A percentile compares a stretch with the other conserved stretches of the same genome.
Conservation (phyloP, 371 early-diverging fungal species). For the Mucor circinelloides region DNA sequence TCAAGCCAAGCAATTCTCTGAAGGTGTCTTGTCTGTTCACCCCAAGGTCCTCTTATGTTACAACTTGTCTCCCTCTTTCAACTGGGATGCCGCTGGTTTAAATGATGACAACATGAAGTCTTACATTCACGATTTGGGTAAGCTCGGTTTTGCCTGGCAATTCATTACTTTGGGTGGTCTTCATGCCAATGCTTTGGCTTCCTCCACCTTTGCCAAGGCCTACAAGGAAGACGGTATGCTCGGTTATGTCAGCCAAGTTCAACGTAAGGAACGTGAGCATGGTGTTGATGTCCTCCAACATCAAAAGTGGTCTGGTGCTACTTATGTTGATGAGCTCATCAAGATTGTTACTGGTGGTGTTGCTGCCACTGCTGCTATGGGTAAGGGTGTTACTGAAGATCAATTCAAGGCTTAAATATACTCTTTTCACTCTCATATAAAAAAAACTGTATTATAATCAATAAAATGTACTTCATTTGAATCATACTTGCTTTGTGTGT, state of each 20-base stretch:
- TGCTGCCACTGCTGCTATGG: slow-evolving; percentile 95
- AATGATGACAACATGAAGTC: slow-evolving; percentile 83
- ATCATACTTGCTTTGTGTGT: not conserved
- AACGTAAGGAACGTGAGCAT: slow-evolving; percentile 89
- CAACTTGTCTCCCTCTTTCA: slow-evolving; percentile 97
- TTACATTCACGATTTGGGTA: slow-evolving; percentile 82
- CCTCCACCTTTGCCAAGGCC: slow-evolving; percentile 85
- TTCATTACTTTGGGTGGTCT: slow-evolving; percentile 98
- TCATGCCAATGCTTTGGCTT: slow-evolving; percentile 88
- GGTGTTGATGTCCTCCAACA: slow-evolving; percentile 94
- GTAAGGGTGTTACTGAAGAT: slow-evolving; percentile 84
- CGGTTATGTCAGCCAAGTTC: slow-evolving; percentile 93
- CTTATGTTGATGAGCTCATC: slow-evolving; percentile 92
- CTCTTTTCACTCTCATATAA: not conserved
- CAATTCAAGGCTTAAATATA: slow-evolving; percentile 60
- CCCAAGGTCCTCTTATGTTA: slow-evolving; percentile 81
- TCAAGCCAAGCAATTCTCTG: slow-evolving; percentile 92
- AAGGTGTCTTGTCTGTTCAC: slow-evolving; percentile 69
- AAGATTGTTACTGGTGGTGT: slow-evolving; percentile 93
- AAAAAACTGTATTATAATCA: not conserved
- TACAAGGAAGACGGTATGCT: slow-evolving; percentile 91
- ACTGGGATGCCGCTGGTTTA: slow-evolving; percentile 97
- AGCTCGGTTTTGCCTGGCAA: slow-evolving; percentile 97
- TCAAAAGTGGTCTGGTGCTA: slow-evolving; percentile 98
- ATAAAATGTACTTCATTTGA: not conserved